Evolutionary conservation across 441 rosid species (phyloP).

Genomic region (Adansonia gregorii): DNA sequence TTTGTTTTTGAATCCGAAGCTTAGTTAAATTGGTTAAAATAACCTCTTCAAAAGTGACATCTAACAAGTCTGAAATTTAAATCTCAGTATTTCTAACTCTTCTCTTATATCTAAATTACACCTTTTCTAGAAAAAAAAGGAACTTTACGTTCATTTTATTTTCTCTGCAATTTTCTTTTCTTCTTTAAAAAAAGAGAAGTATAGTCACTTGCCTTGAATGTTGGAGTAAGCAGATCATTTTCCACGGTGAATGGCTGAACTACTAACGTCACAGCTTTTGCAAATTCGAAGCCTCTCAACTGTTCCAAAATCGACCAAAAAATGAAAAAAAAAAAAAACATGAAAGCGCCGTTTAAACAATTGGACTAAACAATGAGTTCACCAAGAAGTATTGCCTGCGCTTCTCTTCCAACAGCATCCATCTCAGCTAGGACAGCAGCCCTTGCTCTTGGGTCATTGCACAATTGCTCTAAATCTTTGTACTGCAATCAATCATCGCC

Average conservation of each 20-base stretch:
- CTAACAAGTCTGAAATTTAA: too few relatives aligned
- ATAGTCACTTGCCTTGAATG: conserved; percentile 71
- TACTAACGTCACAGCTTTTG: conserved; percentile 82
- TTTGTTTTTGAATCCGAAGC: too few relatives aligned
- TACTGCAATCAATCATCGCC: conserved; percentile 13
- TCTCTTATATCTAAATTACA: too few relatives aligned
- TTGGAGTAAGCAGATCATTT: conserved; percentile 89
- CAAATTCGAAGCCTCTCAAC: conserved; percentile 98
- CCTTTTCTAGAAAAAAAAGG: too few relatives aligned
- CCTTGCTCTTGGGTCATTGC: conserved; percentile 69
- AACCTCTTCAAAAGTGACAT: too few relatives aligned
- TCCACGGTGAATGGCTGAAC: conserved; percentile 78
- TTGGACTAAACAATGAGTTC: neutral
- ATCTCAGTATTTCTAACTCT: too few relatives aligned
- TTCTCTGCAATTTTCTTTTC: too few relatives aligned
- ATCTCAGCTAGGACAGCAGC: conserved; percentile 85
- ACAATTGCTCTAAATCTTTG: conserved; percentile 45
- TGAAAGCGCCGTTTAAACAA: too few relatives aligned
- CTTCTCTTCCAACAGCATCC: conserved; percentile 88
- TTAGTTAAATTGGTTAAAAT: too few relatives aligned
- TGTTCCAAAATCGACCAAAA: conserved; percentile 37
- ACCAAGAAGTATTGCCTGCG: conserved; percentile 60
- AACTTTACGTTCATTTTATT: too few relatives aligned
- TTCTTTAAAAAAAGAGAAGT: too few relatives aligned
- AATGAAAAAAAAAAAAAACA: neutral